phyloP scores from a whole-genome alignment of 2,329 filamentous ascomycete species.

The Leptodontidium sp. region DNA sequence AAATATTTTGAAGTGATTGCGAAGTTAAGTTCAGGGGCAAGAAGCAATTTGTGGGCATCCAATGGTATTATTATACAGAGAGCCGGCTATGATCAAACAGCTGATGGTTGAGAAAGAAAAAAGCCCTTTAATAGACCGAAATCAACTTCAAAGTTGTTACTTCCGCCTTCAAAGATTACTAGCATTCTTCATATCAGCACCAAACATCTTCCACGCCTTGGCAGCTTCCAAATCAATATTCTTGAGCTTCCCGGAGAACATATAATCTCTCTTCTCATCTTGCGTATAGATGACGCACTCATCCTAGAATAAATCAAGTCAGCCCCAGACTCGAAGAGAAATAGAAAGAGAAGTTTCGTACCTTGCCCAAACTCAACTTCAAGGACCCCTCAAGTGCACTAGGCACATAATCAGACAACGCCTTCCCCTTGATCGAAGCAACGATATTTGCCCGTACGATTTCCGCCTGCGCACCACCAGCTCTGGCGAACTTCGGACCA shows the following conservation, averaged over 20 bases:
- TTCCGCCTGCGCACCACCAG: conserved; percentile 54
- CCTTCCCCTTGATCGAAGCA: conserved; percentile 48
- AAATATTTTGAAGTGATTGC: neutral
- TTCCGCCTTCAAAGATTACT: neutral
- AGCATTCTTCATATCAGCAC: conserved; percentile 24
- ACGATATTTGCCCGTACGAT: conserved; percentile 56
- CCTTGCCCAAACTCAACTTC: conserved; percentile 50
- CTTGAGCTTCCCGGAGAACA: conserved; percentile 28
- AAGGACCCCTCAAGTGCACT: conserved; percentile 48
- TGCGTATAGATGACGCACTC: conserved; percentile 31
- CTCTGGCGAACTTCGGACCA: conserved; percentile 52
- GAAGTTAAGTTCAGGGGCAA: neutral
- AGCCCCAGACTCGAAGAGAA: neutral
- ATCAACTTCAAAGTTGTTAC: no score
- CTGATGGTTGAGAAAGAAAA: no score
- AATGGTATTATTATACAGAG: no score
- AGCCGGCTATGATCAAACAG: no score
- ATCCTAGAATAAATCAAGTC: conserved; percentile 25
- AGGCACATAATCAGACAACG: conserved; percentile 43
- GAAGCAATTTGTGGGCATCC: no score
- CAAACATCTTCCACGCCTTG: conserved; percentile 34
- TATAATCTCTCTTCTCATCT: conserved; percentile 30
- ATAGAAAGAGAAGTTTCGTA: neutral
- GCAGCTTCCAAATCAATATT: conserved; percentile 32
- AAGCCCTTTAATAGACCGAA: no score